phyloP scores from a whole-genome alignment of 331 rosid genomes.

The Erythrophleum ivorense region DNA sequence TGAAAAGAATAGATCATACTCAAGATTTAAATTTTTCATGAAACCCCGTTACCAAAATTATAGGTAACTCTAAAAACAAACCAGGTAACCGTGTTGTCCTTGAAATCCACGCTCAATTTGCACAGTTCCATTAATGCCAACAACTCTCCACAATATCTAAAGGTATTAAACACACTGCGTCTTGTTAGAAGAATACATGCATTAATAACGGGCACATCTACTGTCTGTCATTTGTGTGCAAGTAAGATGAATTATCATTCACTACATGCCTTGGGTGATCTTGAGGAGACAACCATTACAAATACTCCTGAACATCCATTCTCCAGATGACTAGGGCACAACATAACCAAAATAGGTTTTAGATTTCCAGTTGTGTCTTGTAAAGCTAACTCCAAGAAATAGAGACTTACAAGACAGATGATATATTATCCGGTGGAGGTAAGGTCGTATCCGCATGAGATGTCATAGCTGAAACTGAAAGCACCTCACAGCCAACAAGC shows the following conservation, averaged over 20 bases:
- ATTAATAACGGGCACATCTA: constrained; percentile 34
- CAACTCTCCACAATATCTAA: constrained; percentile 89
- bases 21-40: constrained; percentile 6
- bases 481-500: constrained; percentile 92
- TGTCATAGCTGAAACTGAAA: constrained; percentile 82
- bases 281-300: constrained; percentile 87
- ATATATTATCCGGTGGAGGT: constrained; percentile 92
- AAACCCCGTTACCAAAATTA: constrained; percentile 25
- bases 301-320: constrained; percentile 94
- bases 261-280: constrained; percentile 85
- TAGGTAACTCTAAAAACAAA: constrained; percentile 36
- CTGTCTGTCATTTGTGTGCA: constrained; percentile 19
- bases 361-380: constrained; percentile 32
- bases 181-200: constrained; percentile 27
- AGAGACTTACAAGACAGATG: constrained; percentile 79
- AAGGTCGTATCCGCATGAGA: constrained; percentile 82
- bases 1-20: not conserved
- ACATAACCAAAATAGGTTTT: constrained; percentile 40
- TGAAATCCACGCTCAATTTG: constrained; percentile 89
- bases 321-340: constrained; percentile 83
- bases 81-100: constrained; percentile 86
- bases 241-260: constrained; percentile 39
- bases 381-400: constrained; percentile 35
- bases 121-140: constrained; percentile 80
- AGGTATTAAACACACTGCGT: constrained; percentile 33